A percentile compares a stretch with the other conserved stretches of the same genome.
Evolutionary conservation across 441 rosid species (phyloP).

Genomic region (Metrosideros polymorpha): DNA sequence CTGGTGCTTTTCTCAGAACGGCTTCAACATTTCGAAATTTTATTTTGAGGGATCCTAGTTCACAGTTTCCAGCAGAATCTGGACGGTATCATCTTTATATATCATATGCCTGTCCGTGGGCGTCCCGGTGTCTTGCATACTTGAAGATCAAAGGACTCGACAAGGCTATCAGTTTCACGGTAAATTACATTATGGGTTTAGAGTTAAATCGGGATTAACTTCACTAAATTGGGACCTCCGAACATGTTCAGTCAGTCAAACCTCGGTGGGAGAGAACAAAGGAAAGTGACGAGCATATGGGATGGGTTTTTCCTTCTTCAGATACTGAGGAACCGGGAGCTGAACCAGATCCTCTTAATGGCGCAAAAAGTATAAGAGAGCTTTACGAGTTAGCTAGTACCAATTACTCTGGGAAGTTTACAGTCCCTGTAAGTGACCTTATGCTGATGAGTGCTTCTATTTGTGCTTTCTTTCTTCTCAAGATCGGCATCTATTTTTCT

Average conservation of each 20-base stretch:
- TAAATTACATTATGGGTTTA: neutral
- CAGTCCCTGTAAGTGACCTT: conserved; percentile 69
- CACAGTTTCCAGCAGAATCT: conserved; percentile 72
- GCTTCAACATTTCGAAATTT: conserved; percentile 76
- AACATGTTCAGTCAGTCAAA: conserved; percentile 47
- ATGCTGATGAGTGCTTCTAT: neutral
- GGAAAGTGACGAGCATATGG: conserved; percentile 77
- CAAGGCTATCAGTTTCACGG: conserved; percentile 67
- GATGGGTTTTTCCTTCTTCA: conserved; percentile 76
- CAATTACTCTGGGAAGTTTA: conserved; percentile 63
- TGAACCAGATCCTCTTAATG: conserved; percentile 58
- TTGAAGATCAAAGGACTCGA: conserved; percentile 83
- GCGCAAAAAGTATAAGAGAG: conserved; percentile 59
- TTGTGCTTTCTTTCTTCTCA: neutral
- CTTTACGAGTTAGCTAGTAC: conserved; percentile 74
- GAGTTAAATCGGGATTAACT: neutral
- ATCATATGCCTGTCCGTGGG: conserved; percentile 98
- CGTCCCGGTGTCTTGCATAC: conserved; percentile 75
- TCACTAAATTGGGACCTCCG: neutral
- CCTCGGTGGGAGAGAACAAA: conserved; percentile 88
- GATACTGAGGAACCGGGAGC: conserved; percentile 66
- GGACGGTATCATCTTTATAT: conserved; percentile 91
- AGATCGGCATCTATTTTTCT: neutral
- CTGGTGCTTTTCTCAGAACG: conserved; percentile 69
- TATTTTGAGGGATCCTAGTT: conserved; percentile 43